A percentile compares a stretch with the other conserved stretches of the same genome.
phyloP scores from a whole-genome alignment of 192 early-diverging fungal genomes.

The Backusella morwellensis region DNA sequence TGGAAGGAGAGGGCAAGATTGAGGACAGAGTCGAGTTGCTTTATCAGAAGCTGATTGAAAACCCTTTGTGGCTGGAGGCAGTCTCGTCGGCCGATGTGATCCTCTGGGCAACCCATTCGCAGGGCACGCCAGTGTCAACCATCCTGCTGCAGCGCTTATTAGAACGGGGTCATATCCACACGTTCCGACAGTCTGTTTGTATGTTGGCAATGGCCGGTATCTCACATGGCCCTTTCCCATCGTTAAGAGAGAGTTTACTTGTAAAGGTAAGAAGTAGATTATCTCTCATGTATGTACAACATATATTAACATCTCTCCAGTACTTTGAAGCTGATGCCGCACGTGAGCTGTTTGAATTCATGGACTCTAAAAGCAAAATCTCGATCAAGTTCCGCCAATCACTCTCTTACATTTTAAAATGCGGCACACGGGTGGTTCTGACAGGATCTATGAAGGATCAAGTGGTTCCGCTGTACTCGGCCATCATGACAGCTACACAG shows the following conservation, averaged over 20 bases:
- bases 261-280: conserved; percentile 51
- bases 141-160: conserved; percentile 77
- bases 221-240: conserved; percentile 85
- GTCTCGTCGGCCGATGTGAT: conserved; percentile 69
- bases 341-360: conserved; percentile 92
- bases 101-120: conserved; percentile 89
- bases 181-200: conserved; percentile 68
- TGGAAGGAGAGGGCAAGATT: conserved; percentile 92
- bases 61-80: conserved; percentile 43
- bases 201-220: conserved; percentile 94
- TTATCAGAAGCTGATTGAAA: conserved; percentile 69
- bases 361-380: conserved; percentile 71
- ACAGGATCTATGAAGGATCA: conserved; percentile 94
- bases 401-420: conserved; percentile 59
- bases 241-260: conserved; percentile 75
- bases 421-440: conserved; percentile 70
- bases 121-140: conserved; percentile 88
- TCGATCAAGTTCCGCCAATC: conserved; percentile 71
- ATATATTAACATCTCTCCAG: neutral
- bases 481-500: conserved; percentile 58
- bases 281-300: neutral
- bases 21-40: conserved; percentile 79
- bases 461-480: conserved; percentile 90
- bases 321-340: conserved; percentile 90
- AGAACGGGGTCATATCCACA: conserved; percentile 62